A percentile compares a stretch with the other conserved stretches of the same genome.
Evolutionary conservation across 2,329 filamentous ascomycete genomes (phyloP).

Genomic region (Ophioceras dolichostomum): DNA sequence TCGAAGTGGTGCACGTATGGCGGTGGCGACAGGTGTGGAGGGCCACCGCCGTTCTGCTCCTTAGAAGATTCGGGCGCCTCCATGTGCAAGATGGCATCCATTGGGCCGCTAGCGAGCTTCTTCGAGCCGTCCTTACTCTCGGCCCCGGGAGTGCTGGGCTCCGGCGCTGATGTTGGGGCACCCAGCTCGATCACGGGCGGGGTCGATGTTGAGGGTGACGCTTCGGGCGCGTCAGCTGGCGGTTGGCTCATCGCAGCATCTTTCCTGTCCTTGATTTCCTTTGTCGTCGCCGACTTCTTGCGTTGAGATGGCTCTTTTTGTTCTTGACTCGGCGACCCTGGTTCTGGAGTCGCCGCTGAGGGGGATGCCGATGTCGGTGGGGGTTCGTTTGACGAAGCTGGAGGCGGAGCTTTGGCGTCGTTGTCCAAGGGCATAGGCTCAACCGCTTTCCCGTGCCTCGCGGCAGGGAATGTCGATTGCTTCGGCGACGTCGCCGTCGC

Average conservation of each 20-base stretch:
- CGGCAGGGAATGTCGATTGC: slow-evolving; percentile 34
- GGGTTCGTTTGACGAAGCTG: too few species aligned
- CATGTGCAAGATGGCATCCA: slow-evolving; percentile 35
- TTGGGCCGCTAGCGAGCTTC: slow-evolving; percentile 28
- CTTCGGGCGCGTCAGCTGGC: not conserved
- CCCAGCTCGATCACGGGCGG: slow-evolving; percentile 9
- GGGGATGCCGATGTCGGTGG: too few species aligned
- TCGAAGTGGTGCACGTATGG: slow-evolving; percentile 95
- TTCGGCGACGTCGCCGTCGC: slow-evolving; percentile 22
- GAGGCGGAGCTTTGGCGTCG: not conserved
- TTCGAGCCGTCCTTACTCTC: slow-evolving; percentile 18
- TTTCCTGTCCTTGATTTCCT: too few species aligned
- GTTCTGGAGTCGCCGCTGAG: too few species aligned
- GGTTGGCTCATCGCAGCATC: too few species aligned
- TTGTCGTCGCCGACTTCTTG: too few species aligned
- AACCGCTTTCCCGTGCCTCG: slow-evolving; percentile 48
- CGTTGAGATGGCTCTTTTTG: too few species aligned
- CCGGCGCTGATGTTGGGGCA: slow-evolving; percentile 8
- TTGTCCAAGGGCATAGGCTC: slow-evolving; percentile 29
- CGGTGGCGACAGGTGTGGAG: slow-evolving; percentile 58
- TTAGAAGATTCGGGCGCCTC: slow-evolving; percentile 18
- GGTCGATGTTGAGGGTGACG: not conserved
- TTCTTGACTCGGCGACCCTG: too few species aligned
- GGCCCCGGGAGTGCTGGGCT: not conserved
- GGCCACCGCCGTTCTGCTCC: slow-evolving; percentile 22